Base-by-base conservation (phyloP, 495 filamentous ascomycete genomes). In the Penicillium angulare region DNA sequence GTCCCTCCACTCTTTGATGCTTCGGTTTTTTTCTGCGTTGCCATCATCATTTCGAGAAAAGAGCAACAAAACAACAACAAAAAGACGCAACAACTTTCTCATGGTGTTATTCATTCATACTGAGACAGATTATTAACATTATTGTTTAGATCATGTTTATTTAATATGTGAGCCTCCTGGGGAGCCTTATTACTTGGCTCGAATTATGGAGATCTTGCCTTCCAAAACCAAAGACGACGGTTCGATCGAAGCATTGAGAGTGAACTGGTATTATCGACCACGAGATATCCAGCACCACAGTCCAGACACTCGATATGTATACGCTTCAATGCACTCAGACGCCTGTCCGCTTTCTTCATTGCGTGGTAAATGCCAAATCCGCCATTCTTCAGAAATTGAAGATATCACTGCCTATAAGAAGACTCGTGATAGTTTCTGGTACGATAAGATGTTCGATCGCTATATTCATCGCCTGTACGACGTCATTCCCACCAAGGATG, bases 391-490 rank as follows among this genome's bases (percentile, higher is more conserved):
- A 49, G 91, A 97, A 61, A 92, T 99, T 52, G 71, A 81, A 1
- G 83, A 92, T 63, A 63, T 97, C 42, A 88, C 91, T 38, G 82
- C 85, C 39, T 96, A 95, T 67, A 86, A 92, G 59, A 90, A 88
- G 65, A 72, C 69, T 18, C 85, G 86, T 52, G 88, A 99, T 66
- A 81, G 78, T 54, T 99, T 99, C 64, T 99, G 90, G 87, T 99
- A 89, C 65, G 92, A 96, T 60, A 95, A 96, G 66, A 83, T 97
- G 71, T 97, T 92, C 68, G 93, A 99, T 73, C 85, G 93, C 16
- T 99, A 97, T 72, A 97, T 97, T 42, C 91, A 95, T 59, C 92
- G 95, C 35, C 87, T 89, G 67, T 99, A 97, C 76, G 95, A 97
- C 50, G 89, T 96, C 26, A 92, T 99, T 47, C 92, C 93, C 1